Base-by-base conservation (phyloP, 441 rosid genomes). In the Theobroma grandiflorum region DNA sequence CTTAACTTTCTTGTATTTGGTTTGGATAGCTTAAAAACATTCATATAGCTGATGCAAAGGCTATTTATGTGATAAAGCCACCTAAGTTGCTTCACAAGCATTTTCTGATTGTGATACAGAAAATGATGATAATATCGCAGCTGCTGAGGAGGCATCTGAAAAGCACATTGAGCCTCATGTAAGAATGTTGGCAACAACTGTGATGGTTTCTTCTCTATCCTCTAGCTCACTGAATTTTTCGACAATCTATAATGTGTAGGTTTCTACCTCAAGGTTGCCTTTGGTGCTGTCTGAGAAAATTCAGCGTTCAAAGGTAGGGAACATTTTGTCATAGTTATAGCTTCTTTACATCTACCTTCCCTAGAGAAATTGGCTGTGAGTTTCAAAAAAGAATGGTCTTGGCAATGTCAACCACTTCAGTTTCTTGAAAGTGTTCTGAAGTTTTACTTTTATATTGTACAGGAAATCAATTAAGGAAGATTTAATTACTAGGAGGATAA, bases 261-360 rank as follows among this genome's bases (percentile, higher is more conserved):
- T 81, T 63, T 88, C 96, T 71, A 84, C 90, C 75, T 90, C 98
- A 85, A 90, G 91, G 72, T 82, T 94, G 87, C 98, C 98, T 45
- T 86, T 94, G 89, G 86, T 96, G 77, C 92, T 96, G n/a, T 82
- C 99, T 20, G 99, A 94, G 87, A 96, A 96, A 86, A 93, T 93
- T 80, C 92, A 87, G 53, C 95, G 96, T 65, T 81, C 96, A 62
- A 94, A 96, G 97, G 99, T 90, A 85, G 71, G 83, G 76, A 77
- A 72, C 6, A 31, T 37, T 52, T 10, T 80, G 35, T 59, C 65
- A 57, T 63, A 10, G 45, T 53, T 52, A 38, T 61, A 31, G 43
- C 68, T 65, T 80, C 47, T 47, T 33, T 66, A 14, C n/a, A 40
- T 79, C 58, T 38, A 8, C 43, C 59, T 72, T 43, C 37, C 76